Conservation (phyloP, 768 basidiomycete genomes). For the Pleurotus giganteus region DNA sequence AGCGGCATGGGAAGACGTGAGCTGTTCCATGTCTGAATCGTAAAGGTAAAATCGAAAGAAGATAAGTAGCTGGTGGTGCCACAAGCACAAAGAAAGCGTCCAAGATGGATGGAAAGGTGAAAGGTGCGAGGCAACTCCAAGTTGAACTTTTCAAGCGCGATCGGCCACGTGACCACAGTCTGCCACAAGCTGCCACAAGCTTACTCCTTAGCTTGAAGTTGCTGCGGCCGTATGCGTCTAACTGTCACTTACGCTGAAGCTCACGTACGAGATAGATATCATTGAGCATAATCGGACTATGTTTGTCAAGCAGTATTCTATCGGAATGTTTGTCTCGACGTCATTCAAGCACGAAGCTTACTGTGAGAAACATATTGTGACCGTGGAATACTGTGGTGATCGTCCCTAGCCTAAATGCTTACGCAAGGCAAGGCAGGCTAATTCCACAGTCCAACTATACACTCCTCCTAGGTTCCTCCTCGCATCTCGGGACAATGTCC, state of each 20-base stretch:
- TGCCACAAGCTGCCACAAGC: background rate
- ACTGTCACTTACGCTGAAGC: too few species aligned
- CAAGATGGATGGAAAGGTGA: background rate
- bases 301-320: too few species aligned
- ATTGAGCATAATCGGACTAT: too few species aligned
- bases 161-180: background rate
- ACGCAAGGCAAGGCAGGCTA: background rate
- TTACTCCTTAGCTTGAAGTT: too few species aligned
- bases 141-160: constrained; percentile 9
- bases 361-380: background rate
- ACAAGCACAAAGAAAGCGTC: background rate
- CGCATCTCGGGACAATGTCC: constrained; percentile 36
- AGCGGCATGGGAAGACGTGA: constrained; percentile 62
- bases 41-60: background rate
- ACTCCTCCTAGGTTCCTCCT: constrained; percentile 11
- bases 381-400: background rate
- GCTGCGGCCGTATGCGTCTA: too few species aligned
- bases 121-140: background rate
- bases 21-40: constrained; percentile 73
- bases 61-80: background rate
- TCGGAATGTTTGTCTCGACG: too few species aligned
- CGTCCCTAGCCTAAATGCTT: background rate
- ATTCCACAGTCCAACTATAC: constrained; percentile 3
- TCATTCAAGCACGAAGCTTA: too few species aligned
- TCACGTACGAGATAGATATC: too few species aligned